Conservation (phyloP, 169 alveolate species). For the Besnoitia besnoiti region DNA sequence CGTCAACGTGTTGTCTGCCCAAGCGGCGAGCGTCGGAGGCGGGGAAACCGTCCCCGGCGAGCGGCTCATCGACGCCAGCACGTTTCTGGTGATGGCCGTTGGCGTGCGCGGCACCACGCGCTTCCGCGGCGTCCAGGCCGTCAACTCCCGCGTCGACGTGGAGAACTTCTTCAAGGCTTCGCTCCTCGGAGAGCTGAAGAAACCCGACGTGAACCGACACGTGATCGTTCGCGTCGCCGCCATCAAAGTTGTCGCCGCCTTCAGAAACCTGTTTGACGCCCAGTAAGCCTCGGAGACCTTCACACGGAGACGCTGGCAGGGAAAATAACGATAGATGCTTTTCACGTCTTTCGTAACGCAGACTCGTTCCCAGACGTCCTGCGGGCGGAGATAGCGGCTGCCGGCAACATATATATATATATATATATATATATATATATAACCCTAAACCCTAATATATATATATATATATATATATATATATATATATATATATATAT, state of each 20-base stretch:
- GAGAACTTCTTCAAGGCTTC: conserved; percentile 5
- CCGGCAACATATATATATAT: too few species aligned
- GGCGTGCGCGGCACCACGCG: conserved; percentile 33
- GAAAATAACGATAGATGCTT: too few species aligned
- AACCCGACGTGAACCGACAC: not conserved
- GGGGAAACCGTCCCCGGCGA: not conserved
- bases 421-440: not conserved
- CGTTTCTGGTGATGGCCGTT: conserved; percentile 36
- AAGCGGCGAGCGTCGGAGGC: conserved; percentile 22
- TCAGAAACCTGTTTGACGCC: conserved; percentile 33
- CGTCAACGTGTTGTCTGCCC: conserved; percentile 25
- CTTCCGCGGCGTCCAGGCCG: conserved; percentile 26
- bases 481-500: too few species aligned
- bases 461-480: too few species aligned
- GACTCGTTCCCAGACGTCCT: too few species aligned
- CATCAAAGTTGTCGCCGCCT: conserved; percentile 41
- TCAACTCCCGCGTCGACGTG: conserved; percentile 17
- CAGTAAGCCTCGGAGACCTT: conserved; percentile 21
- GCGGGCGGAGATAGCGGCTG: too few species aligned
- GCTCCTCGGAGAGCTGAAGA: conserved; percentile 8
- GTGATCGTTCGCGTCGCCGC: conserved; percentile 42
- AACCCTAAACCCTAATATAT: too few species aligned
- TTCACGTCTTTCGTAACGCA: too few species aligned
- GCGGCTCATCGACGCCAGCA: conserved; percentile 24
- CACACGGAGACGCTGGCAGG: too few species aligned